Evolutionary conservation across 768 basidiomycete species (phyloP), one percentile per base, ranked within the genome.

Genomic region (Boletus vinaceobasis): DNA sequence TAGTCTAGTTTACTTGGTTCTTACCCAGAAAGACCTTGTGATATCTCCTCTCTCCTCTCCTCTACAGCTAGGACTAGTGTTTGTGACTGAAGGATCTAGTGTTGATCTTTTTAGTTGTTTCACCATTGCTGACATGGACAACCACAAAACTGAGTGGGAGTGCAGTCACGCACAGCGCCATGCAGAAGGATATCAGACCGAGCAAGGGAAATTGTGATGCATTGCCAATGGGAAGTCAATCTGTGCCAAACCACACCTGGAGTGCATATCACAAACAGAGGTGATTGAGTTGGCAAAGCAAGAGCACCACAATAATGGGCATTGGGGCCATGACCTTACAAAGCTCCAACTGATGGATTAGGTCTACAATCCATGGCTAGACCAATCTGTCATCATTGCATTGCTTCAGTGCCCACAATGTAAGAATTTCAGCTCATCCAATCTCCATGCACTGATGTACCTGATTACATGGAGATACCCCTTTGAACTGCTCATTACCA

Each of bases 391-490:
- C 8, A 17, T 45, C 6, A 52, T 27, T 0, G 61, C 60, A 4
- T 44, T 70, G 13, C 21, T 9, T 2, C 46, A 66, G 2, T 73
- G 71, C 48, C 54, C 39, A 1, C 37, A 53, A 11, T 73, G 70
- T 57, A 59, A 62, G 42, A 57, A 59, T 37, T 60, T 68, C 40
- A 51, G 72, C 7, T 23, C 53, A 10, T 23, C 52, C 0, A 55
- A 68, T 45, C 42, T 64, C 2, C 54, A 65, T 47, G 4, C 66
- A 14, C 67, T 78, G 0, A 60, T 76, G 14, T 59, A 75, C 36
- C 76, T 73, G 0, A 73, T 77, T 37, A 74, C 67, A 7, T 37
- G 70, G 0, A 51, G 63, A 1, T 72, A 72, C 46, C 76, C 75
- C 7, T 75, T 68, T 39, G 50, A 72, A 48, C 59, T 71, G 13